Conservation (phyloP, 768 basidiomycete genomes). For the Auricularia sp. region DNA sequence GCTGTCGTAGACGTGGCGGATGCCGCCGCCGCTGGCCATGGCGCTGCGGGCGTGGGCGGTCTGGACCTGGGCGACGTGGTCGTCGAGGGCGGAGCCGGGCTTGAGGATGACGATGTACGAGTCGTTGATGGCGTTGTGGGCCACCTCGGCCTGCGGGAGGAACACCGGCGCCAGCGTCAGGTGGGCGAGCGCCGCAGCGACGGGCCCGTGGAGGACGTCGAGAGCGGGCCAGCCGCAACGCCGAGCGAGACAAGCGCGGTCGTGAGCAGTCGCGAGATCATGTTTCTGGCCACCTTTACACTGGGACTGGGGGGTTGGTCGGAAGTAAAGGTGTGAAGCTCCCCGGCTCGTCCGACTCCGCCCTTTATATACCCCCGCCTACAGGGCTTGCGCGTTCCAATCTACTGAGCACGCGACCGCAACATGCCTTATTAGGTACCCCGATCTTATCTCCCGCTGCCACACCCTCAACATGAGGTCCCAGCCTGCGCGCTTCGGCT, state of each 20-base stretch:
- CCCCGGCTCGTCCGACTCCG: neutral
- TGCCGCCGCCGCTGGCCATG: constrained; percentile 35
- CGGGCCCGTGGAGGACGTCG: neutral
- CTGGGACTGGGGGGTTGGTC: neutral
- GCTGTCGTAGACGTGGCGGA: constrained; percentile 68
- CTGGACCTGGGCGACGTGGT: constrained; percentile 73
- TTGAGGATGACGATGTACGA: constrained; percentile 93
- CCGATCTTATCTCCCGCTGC: too few relatives aligned
- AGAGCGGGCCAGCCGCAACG: constrained; percentile 1
- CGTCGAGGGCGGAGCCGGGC: constrained; percentile 47
- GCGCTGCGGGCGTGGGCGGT: constrained; percentile 43
- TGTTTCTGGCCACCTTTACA: neutral
- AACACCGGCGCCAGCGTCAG: neutral
- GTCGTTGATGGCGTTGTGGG: constrained; percentile 69
- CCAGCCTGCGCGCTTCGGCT: too few relatives aligned
- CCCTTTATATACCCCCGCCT: neutral
- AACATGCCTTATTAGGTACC: neutral
- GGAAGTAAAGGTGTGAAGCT: neutral
- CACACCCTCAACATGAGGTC: too few relatives aligned
- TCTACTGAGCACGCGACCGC: neutral
- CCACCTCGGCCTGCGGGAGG: neutral
- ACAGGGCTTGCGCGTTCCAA: neutral
- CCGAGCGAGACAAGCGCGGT: neutral
- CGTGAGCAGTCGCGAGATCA: neutral
- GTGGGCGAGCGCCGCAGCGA: neutral